Evolutionary conservation across 805 yeast genomes (phyloP).

Genomic region (Yarrowia divulgata): DNA sequence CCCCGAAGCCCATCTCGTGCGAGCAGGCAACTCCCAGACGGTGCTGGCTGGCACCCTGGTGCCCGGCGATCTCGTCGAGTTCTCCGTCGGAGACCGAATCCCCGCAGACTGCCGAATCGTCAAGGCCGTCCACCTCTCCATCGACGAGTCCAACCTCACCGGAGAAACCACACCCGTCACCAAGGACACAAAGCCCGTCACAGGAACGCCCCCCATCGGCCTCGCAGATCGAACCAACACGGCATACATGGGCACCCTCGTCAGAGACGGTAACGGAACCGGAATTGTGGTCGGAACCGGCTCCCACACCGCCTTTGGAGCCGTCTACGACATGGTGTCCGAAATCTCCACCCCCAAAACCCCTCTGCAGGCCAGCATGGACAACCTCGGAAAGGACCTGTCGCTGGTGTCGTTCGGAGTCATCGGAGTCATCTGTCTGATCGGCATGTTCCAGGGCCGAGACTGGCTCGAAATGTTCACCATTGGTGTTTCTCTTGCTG

Average conservation of each 20-base stretch:
- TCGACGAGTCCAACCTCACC: constrained; percentile 93
- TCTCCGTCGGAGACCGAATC: constrained; percentile 90
- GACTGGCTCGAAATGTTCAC: constrained; percentile 98
- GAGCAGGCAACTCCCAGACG: constrained; percentile 79
- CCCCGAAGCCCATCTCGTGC: constrained; percentile 90
- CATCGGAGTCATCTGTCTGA: constrained; percentile 87
- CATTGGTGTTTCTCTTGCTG: constrained; percentile 95
- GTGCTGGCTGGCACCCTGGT: constrained; percentile 87
- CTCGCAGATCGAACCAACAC: constrained; percentile 75
- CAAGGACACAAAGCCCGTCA: constrained; percentile 59
- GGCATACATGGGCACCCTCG: constrained; percentile 97
- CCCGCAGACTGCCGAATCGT: constrained; percentile 93
- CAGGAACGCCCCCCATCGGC: constrained; percentile 52
- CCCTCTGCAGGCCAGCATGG: constrained; percentile 95
- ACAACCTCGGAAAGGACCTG: constrained; percentile 88
- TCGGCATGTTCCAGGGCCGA: constrained; percentile 92
- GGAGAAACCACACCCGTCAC: constrained; percentile 93
- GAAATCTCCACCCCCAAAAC: constrained; percentile 97
- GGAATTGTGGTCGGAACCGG: constrained; percentile 96
- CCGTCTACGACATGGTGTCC: constrained; percentile 94
- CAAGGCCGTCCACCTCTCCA: constrained; percentile 76
- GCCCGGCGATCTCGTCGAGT: constrained; percentile 94
- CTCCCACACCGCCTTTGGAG: constrained; percentile 87
- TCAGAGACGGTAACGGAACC: constrained; percentile 92
- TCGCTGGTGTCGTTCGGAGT: constrained; percentile 83